Base-by-base conservation (phyloP, 768 basidiomycete species). In the Trametes maxima region DNA sequence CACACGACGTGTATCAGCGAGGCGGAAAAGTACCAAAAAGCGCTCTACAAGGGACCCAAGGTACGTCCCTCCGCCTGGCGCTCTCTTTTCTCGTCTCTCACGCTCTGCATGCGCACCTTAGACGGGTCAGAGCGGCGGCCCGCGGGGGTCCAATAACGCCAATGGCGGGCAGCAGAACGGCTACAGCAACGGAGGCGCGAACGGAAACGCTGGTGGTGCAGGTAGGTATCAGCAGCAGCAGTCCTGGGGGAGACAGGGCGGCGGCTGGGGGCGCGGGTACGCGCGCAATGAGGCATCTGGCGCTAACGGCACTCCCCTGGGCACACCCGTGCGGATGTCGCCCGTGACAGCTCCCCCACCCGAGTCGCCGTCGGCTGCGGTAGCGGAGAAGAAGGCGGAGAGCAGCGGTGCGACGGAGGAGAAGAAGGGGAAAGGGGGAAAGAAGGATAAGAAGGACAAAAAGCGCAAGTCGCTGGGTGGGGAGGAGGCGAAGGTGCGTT, bases 11-110 rank as follows among this genome's bases (percentile, higher is more conserved):
- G 95, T 73, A 86, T 97, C 45, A 86, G 82, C 62, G 95, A 97
- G 75, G 95, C 92, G 2, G 92, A 97, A 74, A 97, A 96, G 72
- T 96, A 97, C 70, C 85, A 97, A 77, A 93, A 93, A 74, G 77
- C 81, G 52, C 71, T 95, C 59, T 95, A 94, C 73, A 93, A 90
- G 69, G 93, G 91, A 10, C 82, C 85, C 0, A 91, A 89, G 78
- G 81, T 81, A 44, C 58, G 74, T 72, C 47, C 14, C 19, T 42
- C 42, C n/a, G 56, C 74, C 66, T n/a, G 53, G 11, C 53, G 35
- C 55, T 19, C 49, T 45, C 21, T 24, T 21, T 24, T 22, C 22
- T 48, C 50, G n/a, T 19, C 58, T 75, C 67, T 19, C 53, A 21
- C 52, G 48, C 40, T 22, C 52, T 17, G 50, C 50, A 17, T 19